Conservation (phyloP, 129 eudicot genomes). For the Mikania micrantha region DNA sequence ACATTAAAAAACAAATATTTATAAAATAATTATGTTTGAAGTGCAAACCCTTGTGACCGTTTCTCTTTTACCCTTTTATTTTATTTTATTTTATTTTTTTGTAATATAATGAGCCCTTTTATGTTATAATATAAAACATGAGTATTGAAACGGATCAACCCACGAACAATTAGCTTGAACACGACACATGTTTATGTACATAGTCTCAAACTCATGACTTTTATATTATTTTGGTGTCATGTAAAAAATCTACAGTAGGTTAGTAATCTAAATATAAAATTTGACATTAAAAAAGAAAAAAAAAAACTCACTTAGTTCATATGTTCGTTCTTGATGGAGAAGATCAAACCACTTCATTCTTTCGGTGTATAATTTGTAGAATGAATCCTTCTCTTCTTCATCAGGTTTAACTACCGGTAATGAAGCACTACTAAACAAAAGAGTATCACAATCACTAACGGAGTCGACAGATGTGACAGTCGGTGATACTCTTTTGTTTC, state of each 20-base stretch:
- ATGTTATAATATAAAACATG: background rate
- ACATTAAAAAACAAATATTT: background rate
- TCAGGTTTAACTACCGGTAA: constrained; percentile 3
- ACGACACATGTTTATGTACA: too few relatives aligned
- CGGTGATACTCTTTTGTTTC: too few relatives aligned
- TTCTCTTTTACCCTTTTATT: too few relatives aligned
- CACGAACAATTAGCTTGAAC: too few relatives aligned
- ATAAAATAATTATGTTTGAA: background rate
- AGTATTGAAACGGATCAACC: too few relatives aligned
- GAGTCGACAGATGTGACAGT: too few relatives aligned
- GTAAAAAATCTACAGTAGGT: too few relatives aligned
- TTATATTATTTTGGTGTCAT: too few relatives aligned
- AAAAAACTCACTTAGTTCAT: constrained; percentile 35
- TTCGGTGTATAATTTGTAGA: constrained; percentile 39
- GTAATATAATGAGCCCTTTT: background rate
- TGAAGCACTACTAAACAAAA: too few relatives aligned
- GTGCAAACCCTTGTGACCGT: background rate
- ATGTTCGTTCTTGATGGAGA: constrained; percentile 49
- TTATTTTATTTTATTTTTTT: too few relatives aligned
- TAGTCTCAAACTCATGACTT: background rate
- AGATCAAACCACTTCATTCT: constrained; percentile 66
- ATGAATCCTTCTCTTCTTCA: constrained; percentile 29
- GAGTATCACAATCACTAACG: too few relatives aligned
- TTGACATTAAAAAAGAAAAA: background rate
- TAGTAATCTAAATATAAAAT: too few relatives aligned